These are phyloP conservation scores for Verticillium longisporum DNA, from an alignment of 2,329 filamentous ascomycete genomes.

Conservation along the genomic window DNA sequence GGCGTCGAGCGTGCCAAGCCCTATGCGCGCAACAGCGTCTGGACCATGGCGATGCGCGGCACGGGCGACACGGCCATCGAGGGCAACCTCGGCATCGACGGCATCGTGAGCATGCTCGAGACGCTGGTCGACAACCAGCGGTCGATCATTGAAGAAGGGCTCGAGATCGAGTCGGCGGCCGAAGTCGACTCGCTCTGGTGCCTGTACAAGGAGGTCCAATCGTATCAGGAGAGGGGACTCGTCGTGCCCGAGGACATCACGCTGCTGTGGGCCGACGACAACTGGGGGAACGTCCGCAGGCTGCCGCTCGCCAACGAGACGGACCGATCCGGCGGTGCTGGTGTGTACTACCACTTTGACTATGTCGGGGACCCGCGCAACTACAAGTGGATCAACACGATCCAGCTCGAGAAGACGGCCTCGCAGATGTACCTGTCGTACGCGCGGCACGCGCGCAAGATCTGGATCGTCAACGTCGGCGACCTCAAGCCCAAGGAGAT, in stretches of 20 bases:
- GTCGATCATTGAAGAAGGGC: slow-evolving; percentile 48
- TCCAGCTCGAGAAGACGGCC: slow-evolving; percentile 53
- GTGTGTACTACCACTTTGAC: slow-evolving; percentile 58
- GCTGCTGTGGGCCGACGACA: slow-evolving; percentile 63
- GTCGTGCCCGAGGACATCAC: slow-evolving; percentile 57
- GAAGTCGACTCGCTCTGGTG: slow-evolving; percentile 65
- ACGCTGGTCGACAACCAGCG: slow-evolving; percentile 55
- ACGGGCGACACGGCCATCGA: slow-evolving; percentile 57
- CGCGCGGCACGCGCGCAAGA: slow-evolving; percentile 48
- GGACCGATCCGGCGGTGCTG: slow-evolving; percentile 52
- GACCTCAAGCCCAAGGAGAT: slow-evolving; percentile 60
- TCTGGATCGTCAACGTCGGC: slow-evolving; percentile 63
- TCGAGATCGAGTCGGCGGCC: slow-evolving; percentile 39
- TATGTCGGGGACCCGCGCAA: slow-evolving; percentile 40
- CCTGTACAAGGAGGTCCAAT: slow-evolving; percentile 68
- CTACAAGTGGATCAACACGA: slow-evolving; percentile 59
- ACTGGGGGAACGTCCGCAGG: slow-evolving; percentile 59
- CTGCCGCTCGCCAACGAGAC: slow-evolving; percentile 55
- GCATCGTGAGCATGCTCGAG: slow-evolving; percentile 53
- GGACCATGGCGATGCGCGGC: slow-evolving; percentile 66
- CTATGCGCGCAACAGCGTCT: slow-evolving; percentile 57
- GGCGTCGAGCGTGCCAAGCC: slow-evolving; percentile 59
- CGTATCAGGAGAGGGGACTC: slow-evolving; percentile 59
- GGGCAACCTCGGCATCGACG: slow-evolving; percentile 41
- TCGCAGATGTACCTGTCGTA: slow-evolving; percentile 54